phyloP scores from a whole-genome alignment of 140 eudicot species.

The Stevia rebaudiana region DNA sequence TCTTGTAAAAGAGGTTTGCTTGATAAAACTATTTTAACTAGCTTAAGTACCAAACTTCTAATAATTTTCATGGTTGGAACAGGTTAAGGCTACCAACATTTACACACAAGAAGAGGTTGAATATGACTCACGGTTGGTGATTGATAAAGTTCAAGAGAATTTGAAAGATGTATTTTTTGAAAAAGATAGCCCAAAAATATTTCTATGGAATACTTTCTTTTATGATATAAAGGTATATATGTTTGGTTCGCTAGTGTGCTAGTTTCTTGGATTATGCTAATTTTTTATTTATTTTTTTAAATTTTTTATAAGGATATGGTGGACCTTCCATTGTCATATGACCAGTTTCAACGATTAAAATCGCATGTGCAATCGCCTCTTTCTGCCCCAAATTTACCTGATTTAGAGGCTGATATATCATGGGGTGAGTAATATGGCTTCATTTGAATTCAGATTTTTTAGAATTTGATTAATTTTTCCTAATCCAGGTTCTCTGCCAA shows the following conservation, averaged over 20 bases:
- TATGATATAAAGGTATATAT: constrained; percentile 63
- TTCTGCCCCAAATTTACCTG: constrained; percentile 45
- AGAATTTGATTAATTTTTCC: not conserved
- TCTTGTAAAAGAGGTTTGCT: constrained; percentile 65
- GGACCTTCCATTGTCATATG: constrained; percentile 55
- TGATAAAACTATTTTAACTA: not conserved
- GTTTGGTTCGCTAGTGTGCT: constrained; percentile 6
- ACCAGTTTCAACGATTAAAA: constrained; percentile 50
- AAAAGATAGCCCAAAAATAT: constrained; percentile 41
- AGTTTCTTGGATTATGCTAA: not conserved
- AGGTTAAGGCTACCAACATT: constrained; percentile 66
- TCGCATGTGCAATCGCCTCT: constrained; percentile 40
- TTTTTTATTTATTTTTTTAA: too few relatives aligned
- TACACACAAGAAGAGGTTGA: constrained; percentile 86
- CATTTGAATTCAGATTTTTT: too few relatives aligned
- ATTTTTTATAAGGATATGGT: constrained; percentile 49
- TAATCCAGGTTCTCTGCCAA: constrained; percentile 69
- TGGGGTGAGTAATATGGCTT: constrained; percentile 56
- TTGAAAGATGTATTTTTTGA: constrained; percentile 23
- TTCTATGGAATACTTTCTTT: constrained; percentile 50
- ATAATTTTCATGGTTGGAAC: constrained; percentile 46
- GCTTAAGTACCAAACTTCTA: constrained; percentile 4
- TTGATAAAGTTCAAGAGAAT: constrained; percentile 46
- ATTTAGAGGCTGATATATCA: constrained; percentile 26
- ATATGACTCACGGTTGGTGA: constrained; percentile 46